phyloP scores from a whole-genome alignment of 2,329 filamentous ascomycete species.

The Sclerotinia minor region DNA sequence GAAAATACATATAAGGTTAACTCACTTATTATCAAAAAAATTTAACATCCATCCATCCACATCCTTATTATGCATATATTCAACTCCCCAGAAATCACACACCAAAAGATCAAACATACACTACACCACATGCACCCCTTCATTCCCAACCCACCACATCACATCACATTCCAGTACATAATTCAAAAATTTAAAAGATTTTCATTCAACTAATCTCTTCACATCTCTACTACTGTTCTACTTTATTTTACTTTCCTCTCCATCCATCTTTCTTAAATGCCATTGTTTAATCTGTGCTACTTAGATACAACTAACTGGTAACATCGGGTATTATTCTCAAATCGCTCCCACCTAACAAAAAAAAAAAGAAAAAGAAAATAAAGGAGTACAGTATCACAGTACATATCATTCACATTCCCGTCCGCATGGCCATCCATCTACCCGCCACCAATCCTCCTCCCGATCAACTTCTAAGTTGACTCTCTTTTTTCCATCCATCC shows the following conservation, averaged over 20 bases:
- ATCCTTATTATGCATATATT: too few relatives aligned
- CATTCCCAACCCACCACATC: neutral
- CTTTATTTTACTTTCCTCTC: neutral
- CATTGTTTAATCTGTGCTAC: constrained; percentile 11
- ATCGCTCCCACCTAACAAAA: constrained; percentile 16
- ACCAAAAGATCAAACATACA: neutral
- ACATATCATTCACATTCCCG: constrained; percentile 14
- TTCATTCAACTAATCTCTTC: constrained; percentile 2
- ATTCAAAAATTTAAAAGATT: neutral
- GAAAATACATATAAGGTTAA: too few relatives aligned
- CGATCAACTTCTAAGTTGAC: neutral
- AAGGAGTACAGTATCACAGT: constrained; percentile 6
- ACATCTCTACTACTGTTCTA: neutral
- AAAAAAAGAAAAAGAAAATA: constrained; percentile 5
- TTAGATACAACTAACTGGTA: constrained; percentile 10
- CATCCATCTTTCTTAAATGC: neutral
- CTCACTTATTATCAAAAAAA: too few relatives aligned
- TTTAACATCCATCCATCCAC: neutral
- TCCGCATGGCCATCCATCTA: neutral
- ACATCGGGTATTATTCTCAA: constrained; percentile 19
- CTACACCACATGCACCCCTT: neutral
- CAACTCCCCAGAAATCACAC: neutral
- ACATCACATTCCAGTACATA: neutral
- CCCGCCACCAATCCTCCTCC: neutral
- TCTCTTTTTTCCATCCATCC: constrained; percentile 1